A percentile compares a stretch with the other conserved stretches of the same genome.
These are phyloP conservation scores for Nitzschia inconspicua DNA, from an alignment of 108 stramenopile genomes.

Conservation along the genomic window DNA sequence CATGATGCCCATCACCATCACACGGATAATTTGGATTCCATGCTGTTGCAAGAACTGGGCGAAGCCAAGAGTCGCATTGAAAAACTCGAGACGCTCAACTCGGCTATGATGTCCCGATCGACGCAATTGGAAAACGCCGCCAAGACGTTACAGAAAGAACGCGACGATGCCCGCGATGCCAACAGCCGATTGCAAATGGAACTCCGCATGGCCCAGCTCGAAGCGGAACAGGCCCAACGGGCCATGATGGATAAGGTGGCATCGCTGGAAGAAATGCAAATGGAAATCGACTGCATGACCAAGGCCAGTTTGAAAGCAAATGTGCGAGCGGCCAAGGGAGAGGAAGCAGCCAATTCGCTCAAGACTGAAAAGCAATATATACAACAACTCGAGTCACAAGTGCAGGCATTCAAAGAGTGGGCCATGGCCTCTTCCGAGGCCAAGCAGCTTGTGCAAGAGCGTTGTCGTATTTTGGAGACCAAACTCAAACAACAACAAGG, in stretches of 20 bases:
- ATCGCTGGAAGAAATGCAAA: conserved; percentile 77
- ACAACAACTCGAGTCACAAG: conserved; percentile 71
- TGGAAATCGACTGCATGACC: conserved; percentile 83
- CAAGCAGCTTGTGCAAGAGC: conserved; percentile 61
- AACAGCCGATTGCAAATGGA: conserved; percentile 65
- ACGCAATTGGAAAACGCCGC: conserved; percentile 48
- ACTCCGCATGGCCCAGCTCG: conserved; percentile 80
- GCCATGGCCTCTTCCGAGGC: conserved; percentile 79
- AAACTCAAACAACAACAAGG: conserved; percentile 51
- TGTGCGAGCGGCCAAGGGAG: conserved; percentile 62
- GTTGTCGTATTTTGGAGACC: conserved; percentile 60
- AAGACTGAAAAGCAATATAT: conserved; percentile 71
- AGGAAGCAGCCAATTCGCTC: conserved; percentile 57
- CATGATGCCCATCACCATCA: not conserved
- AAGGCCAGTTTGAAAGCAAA: conserved; percentile 67
- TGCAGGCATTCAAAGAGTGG: conserved; percentile 84
- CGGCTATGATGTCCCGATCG: conserved; percentile 51
- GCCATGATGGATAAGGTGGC: conserved; percentile 66
- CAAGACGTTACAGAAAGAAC: conserved; percentile 34
- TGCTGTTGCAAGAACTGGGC: conserved; percentile 67
- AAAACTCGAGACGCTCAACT: conserved; percentile 70
- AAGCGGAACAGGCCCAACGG: conserved; percentile 71
- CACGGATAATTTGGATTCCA: conserved; percentile 29
- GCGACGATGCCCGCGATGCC: conserved; percentile 38
- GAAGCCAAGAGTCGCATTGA: conserved; percentile 65